Evolutionary conservation across 164 flowering plant species (phyloP).

Genomic region (Aristolochia contorta): DNA sequence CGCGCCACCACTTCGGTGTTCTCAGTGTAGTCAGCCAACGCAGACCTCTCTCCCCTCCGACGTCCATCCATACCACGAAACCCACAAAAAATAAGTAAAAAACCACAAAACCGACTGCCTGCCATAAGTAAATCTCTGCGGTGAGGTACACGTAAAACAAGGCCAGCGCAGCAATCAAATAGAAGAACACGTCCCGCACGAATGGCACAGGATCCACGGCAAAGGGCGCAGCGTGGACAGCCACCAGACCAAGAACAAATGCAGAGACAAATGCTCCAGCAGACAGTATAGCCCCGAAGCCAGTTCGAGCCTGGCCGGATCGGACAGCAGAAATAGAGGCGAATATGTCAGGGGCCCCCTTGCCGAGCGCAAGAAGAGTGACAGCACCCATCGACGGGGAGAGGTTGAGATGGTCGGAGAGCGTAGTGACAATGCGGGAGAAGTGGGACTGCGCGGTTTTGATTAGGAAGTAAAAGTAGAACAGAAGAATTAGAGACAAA

Average conservation of each 20-base stretch:
- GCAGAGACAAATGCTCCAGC: conserved; percentile 92
- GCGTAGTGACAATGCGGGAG: conserved; percentile 73
- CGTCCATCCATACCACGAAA: conserved; percentile 95
- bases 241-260: conserved; percentile 85
- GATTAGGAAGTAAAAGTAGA: conserved; percentile 77
- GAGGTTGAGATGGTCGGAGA: conserved; percentile 38
- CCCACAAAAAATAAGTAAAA: conserved; percentile 87
- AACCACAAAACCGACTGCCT: conserved; percentile 85
- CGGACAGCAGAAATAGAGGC: conserved; percentile 78
- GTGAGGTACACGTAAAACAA: conserved; percentile 78
- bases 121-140: conserved; percentile 88
- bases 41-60: conserved; percentile 27
- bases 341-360: conserved; percentile 92
- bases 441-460: conserved; percentile 77
- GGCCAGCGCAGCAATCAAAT: conserved; percentile 50
- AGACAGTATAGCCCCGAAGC: conserved; percentile 80
- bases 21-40: conserved; percentile 13
- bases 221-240: conserved; percentile 81
- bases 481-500: conserved; percentile 40
- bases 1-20: conserved; percentile 9
- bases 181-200: conserved; percentile 81
- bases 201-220: conserved; percentile 53
- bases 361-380: conserved; percentile 93
- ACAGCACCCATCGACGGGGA: conserved; percentile 87
- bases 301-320: conserved; percentile 66